phyloP scores from a whole-genome alignment of 805 yeast species.

The Schwanniomyces polymorphus region DNA sequence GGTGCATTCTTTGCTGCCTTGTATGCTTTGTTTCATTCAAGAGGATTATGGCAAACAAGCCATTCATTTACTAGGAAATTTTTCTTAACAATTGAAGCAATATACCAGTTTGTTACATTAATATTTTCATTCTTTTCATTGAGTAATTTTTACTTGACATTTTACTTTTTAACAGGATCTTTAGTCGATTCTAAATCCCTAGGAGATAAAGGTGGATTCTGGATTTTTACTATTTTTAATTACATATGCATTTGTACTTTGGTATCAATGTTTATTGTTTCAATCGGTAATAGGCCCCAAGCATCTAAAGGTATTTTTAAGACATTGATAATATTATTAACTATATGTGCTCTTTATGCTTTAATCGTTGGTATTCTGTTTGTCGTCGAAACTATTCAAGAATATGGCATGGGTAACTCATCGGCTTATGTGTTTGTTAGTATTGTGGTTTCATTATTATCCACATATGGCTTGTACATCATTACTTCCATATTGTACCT shows the following conservation, averaged over 20 bases:
- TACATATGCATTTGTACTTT: conserved; percentile 80
- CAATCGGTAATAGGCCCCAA: conserved; percentile 97
- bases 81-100: conserved; percentile 71
- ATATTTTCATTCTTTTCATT: conserved; percentile 90
- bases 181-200: conserved; percentile 47
- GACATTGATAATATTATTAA: conserved; percentile 66
- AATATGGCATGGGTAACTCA: conserved; percentile 40
- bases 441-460: conserved; percentile 77
- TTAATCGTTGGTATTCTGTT: conserved; percentile 80
- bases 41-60: conserved; percentile 73
- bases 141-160: conserved; percentile 88
- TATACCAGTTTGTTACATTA: conserved; percentile 78
- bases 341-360: conserved; percentile 80
- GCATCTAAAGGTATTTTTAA: conserved; percentile 84
- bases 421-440: conserved; percentile 61
- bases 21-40: conserved; percentile 78
- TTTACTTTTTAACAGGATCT: conserved; percentile 90
- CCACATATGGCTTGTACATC: conserved; percentile 89
- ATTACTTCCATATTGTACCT: conserved; percentile 80
- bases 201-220: conserved; percentile 73
- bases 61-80: conserved; percentile 72
- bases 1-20: conserved; percentile 95
- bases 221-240: conserved; percentile 82
- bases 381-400: conserved; percentile 54
- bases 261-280: conserved; percentile 85